phyloP scores from a whole-genome alignment of 129 eudicot genomes.

The Chrysanthemum lavandulifolium region DNA sequence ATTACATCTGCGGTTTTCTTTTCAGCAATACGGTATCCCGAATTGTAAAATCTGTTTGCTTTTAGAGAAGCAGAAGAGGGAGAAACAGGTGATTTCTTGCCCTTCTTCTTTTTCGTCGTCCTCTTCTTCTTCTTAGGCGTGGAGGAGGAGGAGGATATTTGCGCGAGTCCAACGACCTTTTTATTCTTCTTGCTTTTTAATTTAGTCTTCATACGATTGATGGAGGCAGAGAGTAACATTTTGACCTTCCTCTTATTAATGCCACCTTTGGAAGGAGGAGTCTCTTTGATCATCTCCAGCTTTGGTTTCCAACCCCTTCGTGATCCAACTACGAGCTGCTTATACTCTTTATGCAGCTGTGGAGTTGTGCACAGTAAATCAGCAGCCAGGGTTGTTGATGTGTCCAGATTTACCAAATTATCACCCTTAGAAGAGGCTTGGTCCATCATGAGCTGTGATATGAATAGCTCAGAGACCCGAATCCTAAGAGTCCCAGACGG shows the following conservation, averaged over 20 bases:
- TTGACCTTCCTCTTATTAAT: slow-evolving; percentile 30
- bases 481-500: slow-evolving; percentile 44
- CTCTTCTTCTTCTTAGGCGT: background rate
- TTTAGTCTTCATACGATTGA: slow-evolving; percentile 35
- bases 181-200: slow-evolving; percentile 10
- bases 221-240: slow-evolving; percentile 29
- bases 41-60: slow-evolving; percentile 17
- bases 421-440: slow-evolving; percentile 5
- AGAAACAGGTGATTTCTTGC: background rate
- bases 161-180: background rate
- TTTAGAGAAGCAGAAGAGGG: slow-evolving; percentile 6
- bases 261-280: background rate
- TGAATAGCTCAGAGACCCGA: slow-evolving; percentile 44
- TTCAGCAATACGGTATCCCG: background rate
- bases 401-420: background rate
- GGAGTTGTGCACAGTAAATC: slow-evolving; percentile 50
- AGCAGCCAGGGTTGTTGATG: background rate
- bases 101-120: slow-evolving; percentile 22
- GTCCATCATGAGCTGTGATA: slow-evolving; percentile 41
- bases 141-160: background rate
- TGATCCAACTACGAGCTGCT: slow-evolving; percentile 44
- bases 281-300: slow-evolving; percentile 59
- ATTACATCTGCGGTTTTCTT: slow-evolving; percentile 4
- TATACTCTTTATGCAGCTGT: slow-evolving; percentile 54
- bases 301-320: slow-evolving; percentile 59